Conservation (phyloP, 192 early-diverging fungal species). For the Backusella tuberculispora region DNA sequence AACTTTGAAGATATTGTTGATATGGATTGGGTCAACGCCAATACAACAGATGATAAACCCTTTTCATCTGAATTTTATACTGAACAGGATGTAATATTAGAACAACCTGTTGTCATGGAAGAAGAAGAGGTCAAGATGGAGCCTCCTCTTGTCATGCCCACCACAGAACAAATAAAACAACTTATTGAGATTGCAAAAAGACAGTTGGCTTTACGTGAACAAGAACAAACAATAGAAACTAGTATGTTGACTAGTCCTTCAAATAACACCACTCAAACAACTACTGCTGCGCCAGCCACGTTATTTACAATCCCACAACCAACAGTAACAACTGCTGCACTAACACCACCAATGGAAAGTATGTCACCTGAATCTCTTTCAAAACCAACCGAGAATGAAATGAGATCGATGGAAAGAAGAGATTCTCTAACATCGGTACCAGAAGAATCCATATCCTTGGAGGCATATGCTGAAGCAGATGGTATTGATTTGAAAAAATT, state of each 20-base stretch:
- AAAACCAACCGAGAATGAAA: not conserved
- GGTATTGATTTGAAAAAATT: slow-evolving; percentile 58
- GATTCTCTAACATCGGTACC: slow-evolving; percentile 15
- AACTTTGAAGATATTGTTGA: slow-evolving; percentile 32
- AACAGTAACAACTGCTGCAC: not conserved
- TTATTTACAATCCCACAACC: not conserved
- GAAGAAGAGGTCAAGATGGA: not conserved
- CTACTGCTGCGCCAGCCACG: not conserved
- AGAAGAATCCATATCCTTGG: slow-evolving; percentile 20
- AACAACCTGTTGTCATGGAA: not conserved
- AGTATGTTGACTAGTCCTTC: not conserved
- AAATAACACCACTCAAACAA: not conserved
- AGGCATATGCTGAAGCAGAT: slow-evolving; percentile 31
- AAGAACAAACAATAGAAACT: slow-evolving; percentile 20
- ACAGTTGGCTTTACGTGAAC: slow-evolving; percentile 39
- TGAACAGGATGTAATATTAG: slow-evolving; percentile 9
- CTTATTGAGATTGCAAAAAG: slow-evolving; percentile 42
- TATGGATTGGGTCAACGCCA: slow-evolving; percentile 27
- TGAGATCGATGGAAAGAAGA: not conserved
- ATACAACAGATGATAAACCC: slow-evolving; percentile 4
- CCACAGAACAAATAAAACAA: slow-evolving; percentile 42
- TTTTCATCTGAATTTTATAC: slow-evolving; percentile 11
- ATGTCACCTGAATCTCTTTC: not conserved
- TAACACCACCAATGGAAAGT: not conserved
- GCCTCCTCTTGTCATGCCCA: slow-evolving; percentile 24